Percentiles rank a stretch among this genome's conserved stretches.
Conservation (phyloP, 148 eudicot genomes). For the Rheum nobile region DNA sequence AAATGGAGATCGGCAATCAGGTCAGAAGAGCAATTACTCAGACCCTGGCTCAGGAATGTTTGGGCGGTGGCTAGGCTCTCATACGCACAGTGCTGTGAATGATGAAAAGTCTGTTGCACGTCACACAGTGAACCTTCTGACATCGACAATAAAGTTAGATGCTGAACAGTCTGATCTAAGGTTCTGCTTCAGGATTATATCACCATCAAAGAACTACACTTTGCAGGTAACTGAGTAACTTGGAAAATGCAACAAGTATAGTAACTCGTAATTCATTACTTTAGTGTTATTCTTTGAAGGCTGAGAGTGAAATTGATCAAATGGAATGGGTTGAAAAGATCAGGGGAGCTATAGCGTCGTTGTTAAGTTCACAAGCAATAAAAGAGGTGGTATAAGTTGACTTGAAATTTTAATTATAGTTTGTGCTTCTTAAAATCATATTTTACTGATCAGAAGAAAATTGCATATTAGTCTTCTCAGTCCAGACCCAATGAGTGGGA, state of each 20-base stretch:
- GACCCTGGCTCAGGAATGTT: conserved; percentile 75
- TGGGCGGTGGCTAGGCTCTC: conserved; percentile 85
- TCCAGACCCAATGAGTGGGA: conserved; percentile 34
- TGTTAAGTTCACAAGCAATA: conserved; percentile 56
- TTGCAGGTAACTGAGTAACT: conserved; percentile 52
- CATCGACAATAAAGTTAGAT: conserved; percentile 84
- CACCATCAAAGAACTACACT: conserved; percentile 81
- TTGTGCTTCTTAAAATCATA: neutral
- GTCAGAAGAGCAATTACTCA: conserved; percentile 13
- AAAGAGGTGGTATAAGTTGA: conserved; percentile 67
- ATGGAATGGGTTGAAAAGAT: conserved; percentile 97
- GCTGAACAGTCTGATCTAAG: conserved; percentile 85
- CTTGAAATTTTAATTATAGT: neutral
- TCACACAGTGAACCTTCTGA: conserved; percentile 81
- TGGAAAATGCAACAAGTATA: neutral
- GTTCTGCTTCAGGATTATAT: conserved; percentile 91
- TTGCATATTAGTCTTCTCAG: conserved; percentile 30
- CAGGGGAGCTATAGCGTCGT: conserved; percentile 76
- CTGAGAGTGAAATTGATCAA: conserved; percentile 75
- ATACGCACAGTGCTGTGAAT: conserved; percentile 42
- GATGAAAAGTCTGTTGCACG: conserved; percentile 86
- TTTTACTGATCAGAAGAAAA: neutral
- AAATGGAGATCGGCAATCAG: neutral
- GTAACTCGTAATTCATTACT: neutral
- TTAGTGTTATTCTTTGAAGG: conserved; percentile 30